phyloP scores from a whole-genome alignment of 805 yeast genomes.

The Zygosaccharomyces siamensis region DNA sequence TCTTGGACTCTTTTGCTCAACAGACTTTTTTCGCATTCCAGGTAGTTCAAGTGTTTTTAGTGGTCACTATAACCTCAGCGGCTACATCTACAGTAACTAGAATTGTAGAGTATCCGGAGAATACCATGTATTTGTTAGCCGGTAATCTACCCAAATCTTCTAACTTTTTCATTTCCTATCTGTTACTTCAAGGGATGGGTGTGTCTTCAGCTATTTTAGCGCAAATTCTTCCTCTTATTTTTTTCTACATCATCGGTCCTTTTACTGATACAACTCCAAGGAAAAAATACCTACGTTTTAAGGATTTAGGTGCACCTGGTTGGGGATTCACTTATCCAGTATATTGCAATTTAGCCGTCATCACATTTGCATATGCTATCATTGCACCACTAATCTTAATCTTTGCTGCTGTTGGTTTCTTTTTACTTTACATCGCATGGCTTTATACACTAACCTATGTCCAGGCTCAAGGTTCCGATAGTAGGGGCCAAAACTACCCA shows the following conservation, averaged over 20 bases:
- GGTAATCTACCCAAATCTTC: conserved; percentile 67
- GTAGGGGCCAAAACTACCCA: conserved; percentile 80
- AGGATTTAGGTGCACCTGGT: conserved; percentile 44
- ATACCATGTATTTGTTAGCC: conserved; percentile 57
- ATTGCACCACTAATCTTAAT: conserved; percentile 79
- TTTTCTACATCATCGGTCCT: conserved; percentile 55
- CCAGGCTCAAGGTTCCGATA: conserved; percentile 59
- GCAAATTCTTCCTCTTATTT: conserved; percentile 54
- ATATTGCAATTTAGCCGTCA: conserved; percentile 65
- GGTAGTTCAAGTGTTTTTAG: conserved; percentile 65
- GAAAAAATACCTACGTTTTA: conserved; percentile 60
- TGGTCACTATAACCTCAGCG: conserved; percentile 66
- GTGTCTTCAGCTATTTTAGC: conserved; percentile 60
- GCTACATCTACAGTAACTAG: conserved; percentile 63
- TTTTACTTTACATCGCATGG: conserved; percentile 69
- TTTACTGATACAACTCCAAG: conserved; percentile 60
- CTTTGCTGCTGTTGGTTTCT: conserved; percentile 68
- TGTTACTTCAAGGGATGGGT: conserved; percentile 63
- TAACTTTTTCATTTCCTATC: conserved; percentile 65
- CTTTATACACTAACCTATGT: conserved; percentile 74
- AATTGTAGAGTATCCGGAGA: conserved; percentile 53
- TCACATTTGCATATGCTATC: conserved; percentile 60
- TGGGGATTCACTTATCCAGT: conserved; percentile 83
- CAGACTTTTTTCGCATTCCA: conserved; percentile 64
- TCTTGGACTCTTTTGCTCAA: conserved; percentile 60